Conservation (phyloP, 129 eudicot species). For the Flaveria bidentis region DNA sequence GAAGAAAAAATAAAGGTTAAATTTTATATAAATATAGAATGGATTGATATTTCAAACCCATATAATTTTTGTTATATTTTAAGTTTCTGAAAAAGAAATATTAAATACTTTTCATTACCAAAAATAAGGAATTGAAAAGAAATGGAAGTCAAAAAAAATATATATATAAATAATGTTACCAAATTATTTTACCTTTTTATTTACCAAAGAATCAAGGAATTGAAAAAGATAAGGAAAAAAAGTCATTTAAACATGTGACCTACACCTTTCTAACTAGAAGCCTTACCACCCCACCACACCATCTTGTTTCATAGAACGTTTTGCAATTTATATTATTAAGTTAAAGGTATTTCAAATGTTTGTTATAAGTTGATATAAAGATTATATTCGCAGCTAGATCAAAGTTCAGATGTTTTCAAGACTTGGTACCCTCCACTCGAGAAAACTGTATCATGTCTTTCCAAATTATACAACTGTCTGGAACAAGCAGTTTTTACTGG, state of each 20-base stretch:
- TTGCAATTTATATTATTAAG: neutral
- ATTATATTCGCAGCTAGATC: slow-evolving; percentile 51
- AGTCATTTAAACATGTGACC: neutral
- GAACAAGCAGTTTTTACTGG: slow-evolving; percentile 95
- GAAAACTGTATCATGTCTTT: slow-evolving; percentile 85
- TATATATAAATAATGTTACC: neutral
- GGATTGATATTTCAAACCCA: neutral
- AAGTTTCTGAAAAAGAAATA: neutral
- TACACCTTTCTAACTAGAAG: neutral
- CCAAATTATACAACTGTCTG: slow-evolving; percentile 79
- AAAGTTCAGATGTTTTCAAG: slow-evolving; percentile 60
- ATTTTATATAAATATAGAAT: neutral
- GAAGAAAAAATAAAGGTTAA: neutral
- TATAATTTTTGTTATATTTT: neutral
- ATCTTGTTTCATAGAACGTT: neutral
- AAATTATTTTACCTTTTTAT: neutral
- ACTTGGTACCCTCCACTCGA: slow-evolving; percentile 98
- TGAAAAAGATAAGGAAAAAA: neutral
- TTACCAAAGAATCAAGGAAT: neutral
- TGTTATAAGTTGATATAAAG: neutral
- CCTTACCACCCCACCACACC: neutral
- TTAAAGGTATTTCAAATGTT: neutral
- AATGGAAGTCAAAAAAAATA: neutral
- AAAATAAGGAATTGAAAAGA: neutral
- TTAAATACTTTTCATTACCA: neutral